These are phyloP conservation scores for Mycena alexandri DNA, from an alignment of 768 basidiomycete species.

Conservation along the genomic window DNA sequence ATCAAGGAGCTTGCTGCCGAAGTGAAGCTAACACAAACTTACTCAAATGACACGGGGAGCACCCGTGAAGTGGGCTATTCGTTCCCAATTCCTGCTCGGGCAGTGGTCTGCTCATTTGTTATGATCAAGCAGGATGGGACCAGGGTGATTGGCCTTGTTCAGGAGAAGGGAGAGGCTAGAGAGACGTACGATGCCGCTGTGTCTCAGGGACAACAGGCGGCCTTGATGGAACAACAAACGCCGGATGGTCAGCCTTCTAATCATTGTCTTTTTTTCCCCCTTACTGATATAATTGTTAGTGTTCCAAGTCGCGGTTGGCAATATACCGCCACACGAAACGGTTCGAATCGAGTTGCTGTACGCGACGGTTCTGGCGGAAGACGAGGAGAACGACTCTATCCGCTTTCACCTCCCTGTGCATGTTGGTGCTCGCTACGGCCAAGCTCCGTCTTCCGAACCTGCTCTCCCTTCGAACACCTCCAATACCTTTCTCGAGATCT, in stretches of 20 bases:
- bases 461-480: neutral
- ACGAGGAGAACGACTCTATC: constrained; percentile 31
- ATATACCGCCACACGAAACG: constrained; percentile 16
- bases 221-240: constrained; percentile 29
- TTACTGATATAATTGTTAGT: constrained; percentile 16
- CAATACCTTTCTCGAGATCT: constrained; percentile 19
- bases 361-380: constrained; percentile 28
- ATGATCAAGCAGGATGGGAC: constrained; percentile 36
- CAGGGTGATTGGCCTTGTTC: constrained; percentile 26
- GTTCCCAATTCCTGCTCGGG: constrained; percentile 36
- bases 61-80: constrained; percentile 33
- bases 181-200: constrained; percentile 31
- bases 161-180: constrained; percentile 35
- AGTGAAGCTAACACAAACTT: constrained; percentile 36
- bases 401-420: constrained; percentile 33
- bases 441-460: constrained; percentile 6
- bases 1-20: constrained; percentile 36
- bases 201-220: constrained; percentile 22
- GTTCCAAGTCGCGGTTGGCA: constrained; percentile 33
- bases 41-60: constrained; percentile 21
- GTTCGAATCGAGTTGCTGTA: constrained; percentile 29
- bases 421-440: constrained; percentile 36
- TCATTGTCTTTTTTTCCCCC: neutral
- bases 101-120: constrained; percentile 23
- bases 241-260: constrained; percentile 30